Base-by-base conservation (phyloP, 305 asterid species). In the Fraxinus greggii region DNA sequence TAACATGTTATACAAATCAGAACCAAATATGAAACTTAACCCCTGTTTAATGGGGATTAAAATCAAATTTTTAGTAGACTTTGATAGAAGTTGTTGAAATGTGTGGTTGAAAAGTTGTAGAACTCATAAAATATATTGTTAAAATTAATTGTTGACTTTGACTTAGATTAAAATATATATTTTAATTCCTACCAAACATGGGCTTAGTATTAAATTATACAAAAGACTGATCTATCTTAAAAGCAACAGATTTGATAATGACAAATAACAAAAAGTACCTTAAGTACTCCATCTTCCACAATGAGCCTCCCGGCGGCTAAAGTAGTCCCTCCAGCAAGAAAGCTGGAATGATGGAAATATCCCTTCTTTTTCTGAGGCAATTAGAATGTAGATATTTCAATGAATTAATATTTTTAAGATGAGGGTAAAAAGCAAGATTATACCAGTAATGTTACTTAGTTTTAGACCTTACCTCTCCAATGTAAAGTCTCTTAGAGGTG, bases 261-360 rank as follows among this genome's bases (percentile, higher is more conserved):
- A 76, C 6, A 69, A 78, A 7, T 59, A 29, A 65, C 36, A 17
- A 19, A 48, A 24, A 80, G 72, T 88, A 93, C 95, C 97, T 92
- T 79, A 33, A 92, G 91, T 63, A 85, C 78, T 76, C 97, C 97
- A 76, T 88, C 88, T 51, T 85, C 87, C 67, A 87, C 96, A 29
- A 72, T 80, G 33, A 93, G 89, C 87, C 96, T 91, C 82, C 97
- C 97, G 81, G 96, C 93, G 36, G 97, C 92, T 83, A 90, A 81
- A 74, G 93, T 93, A 79, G 90, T 89, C 23, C 92, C 93, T 45
- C 93, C 93, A 45, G 93, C 92, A 7, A 90, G 89, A 84, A 90
- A 90, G 79, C 93, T 90, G 21, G 93, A 90, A 86, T 90, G 93
- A 83, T 90, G 93, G 81, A 90, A 89, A 56, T 32, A 31, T 42